Base-by-base conservation (phyloP, 2,329 filamentous ascomycete genomes). In the Macrophomina tecta region DNA sequence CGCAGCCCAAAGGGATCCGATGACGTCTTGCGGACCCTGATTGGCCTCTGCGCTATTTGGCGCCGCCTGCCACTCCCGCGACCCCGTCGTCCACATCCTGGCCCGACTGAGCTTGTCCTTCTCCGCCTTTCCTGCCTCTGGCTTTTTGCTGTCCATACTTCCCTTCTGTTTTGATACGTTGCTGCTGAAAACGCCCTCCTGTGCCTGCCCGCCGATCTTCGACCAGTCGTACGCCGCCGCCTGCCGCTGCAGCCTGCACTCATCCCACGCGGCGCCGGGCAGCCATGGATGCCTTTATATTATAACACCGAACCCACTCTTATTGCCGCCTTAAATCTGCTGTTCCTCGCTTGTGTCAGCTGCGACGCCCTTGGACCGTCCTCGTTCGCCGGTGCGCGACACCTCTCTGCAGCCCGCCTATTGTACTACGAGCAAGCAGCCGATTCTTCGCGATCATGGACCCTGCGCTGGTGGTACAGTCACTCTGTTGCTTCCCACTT, bases 271-370 rank as follows among this genome's bases (percentile, higher is more conserved):
- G 28, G 32, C 18, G 14, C 51, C 58, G 58, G 58, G 58, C 58
- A 49, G 58, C 58, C 58, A 62, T 62, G 58, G 58, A 28, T 62
- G 58, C 58, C 45, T 62, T 62, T 36, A 62, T 62, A 62, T 49
- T 30, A 62, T 62, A 62, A 48, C 45, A 16, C 40, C 40, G 5
- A 23, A 34, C 40, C 56, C 56, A 6, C 56, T 38, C n/a, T 18
- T 48, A 8, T 34, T 34, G 40, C 8, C 56, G 14, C 36, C 56
- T 45, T 32, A 14, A 11, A 16, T 40, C 58, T 38, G 58, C 58
- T 49, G 12, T 38, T 16, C 30, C 30, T 14, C 28, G 11, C 6
- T 16, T 8, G 14, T 30, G 4, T 28, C 56, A 45, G 16, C 28
- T 34, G 16, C n/a, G 36, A 16, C 11, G n/a, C 23, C 28, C 16